Evolutionary conservation across 2,329 filamentous ascomycete genomes (phyloP).

Genomic region (Simplicillium aogashimaense): DNA sequence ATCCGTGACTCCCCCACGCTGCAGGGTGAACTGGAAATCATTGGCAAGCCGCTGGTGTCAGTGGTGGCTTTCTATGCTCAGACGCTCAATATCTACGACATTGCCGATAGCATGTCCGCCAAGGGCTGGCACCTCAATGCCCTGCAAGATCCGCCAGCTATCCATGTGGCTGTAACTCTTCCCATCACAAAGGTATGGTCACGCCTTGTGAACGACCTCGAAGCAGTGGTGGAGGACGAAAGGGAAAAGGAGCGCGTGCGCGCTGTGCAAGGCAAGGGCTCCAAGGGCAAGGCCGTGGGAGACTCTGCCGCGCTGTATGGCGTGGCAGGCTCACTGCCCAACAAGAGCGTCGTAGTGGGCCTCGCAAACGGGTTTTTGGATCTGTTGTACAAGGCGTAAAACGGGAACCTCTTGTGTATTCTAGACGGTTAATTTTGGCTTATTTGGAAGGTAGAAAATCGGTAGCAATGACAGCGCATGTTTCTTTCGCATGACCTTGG

Average conservation of each 20-base stretch:
- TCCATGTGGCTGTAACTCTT: constrained; percentile 88
- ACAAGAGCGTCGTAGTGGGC: constrained; percentile 90
- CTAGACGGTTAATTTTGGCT: background rate
- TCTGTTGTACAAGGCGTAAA: constrained; percentile 77
- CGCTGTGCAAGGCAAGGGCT: constrained; percentile 56
- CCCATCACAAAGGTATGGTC: constrained; percentile 78
- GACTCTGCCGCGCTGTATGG: constrained; percentile 88
- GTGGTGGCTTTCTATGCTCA: constrained; percentile 83
- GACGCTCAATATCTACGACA: constrained; percentile 85
- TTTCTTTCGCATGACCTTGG: too few species aligned
- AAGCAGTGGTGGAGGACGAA: constrained; percentile 58
- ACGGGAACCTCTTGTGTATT: background rate
- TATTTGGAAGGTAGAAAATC: background rate
- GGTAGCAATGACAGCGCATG: too few species aligned
- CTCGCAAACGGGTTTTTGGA: constrained; percentile 87
- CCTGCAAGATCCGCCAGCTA: constrained; percentile 80
- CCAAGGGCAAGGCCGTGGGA: constrained; percentile 58
- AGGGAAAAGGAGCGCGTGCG: constrained; percentile 71
- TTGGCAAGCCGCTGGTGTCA: constrained; percentile 79
- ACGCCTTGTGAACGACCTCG: constrained; percentile 63
- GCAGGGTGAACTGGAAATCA: constrained; percentile 61
- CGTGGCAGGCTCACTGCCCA: constrained; percentile 86
- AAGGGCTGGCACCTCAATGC: constrained; percentile 96
- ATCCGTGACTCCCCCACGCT: constrained; percentile 62
- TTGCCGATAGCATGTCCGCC: constrained; percentile 76